phyloP scores from a whole-genome alignment of 2,329 filamentous ascomycete genomes.

The Diaporthe vaccinii region DNA sequence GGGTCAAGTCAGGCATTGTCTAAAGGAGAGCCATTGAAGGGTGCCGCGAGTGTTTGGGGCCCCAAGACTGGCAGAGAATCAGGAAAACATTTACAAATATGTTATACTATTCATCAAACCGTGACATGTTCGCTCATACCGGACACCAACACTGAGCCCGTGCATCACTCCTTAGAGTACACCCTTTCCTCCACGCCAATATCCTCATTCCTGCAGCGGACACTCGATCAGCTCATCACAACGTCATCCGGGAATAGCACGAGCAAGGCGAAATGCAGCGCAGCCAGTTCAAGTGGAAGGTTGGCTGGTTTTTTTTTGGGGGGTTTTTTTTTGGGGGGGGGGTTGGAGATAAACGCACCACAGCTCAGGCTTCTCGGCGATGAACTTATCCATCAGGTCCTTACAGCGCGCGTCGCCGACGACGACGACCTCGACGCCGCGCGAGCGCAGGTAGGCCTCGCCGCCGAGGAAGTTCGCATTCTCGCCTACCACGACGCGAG shows the following conservation, averaged over 20 bases:
- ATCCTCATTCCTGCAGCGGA: constrained; percentile 66
- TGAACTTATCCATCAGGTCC: constrained; percentile 79
- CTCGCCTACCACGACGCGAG: constrained; percentile 82
- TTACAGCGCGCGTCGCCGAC: constrained; percentile 75
- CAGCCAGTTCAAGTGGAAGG: background rate
- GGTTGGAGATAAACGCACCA: constrained; percentile 66
- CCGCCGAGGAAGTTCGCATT: constrained; percentile 82
- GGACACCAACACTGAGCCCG: background rate
- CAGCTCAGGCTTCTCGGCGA: constrained; percentile 77
- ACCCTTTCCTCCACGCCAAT: constrained; percentile 64
- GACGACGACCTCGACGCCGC: constrained; percentile 81
- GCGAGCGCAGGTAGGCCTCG: constrained; percentile 76
- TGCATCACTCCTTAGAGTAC: constrained; percentile 52
- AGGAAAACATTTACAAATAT: background rate
- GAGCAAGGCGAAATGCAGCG: background rate
- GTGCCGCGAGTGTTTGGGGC: background rate
- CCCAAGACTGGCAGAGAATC: background rate
- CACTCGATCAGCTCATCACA: background rate
- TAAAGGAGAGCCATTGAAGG: constrained; percentile 16
- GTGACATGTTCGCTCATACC: background rate
- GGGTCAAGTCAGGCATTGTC: background rate
- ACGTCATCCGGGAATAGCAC: background rate
- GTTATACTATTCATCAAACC: too few species aligned
- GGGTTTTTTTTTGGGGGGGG: too few species aligned
- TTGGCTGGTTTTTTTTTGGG: too few species aligned